A percentile compares a stretch with the other conserved stretches of the same genome.
Conservation (phyloP, 1,284 basidiomycete genomes). For the Inonotus obliquus region DNA sequence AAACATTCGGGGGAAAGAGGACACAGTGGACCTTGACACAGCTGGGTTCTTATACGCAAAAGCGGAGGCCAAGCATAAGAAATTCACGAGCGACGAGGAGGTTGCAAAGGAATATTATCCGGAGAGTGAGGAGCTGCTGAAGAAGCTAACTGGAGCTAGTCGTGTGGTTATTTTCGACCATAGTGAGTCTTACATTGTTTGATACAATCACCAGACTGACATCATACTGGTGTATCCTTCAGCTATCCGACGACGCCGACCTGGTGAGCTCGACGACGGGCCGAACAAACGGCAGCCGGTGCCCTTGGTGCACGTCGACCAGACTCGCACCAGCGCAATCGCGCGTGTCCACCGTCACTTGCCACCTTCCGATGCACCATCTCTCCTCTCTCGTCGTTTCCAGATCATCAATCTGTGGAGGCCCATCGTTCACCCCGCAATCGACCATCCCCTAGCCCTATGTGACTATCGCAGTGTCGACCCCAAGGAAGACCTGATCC, state of each 20-base stretch:
- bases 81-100: constrained; percentile 43
- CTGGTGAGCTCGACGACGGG: constrained; percentile 33
- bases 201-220: background rate
- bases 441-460: constrained; percentile 33
- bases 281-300: constrained; percentile 43
- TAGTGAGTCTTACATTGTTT: constrained; percentile 34
- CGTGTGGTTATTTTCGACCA: constrained; percentile 59
- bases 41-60: constrained; percentile 52
- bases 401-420: constrained; percentile 40
- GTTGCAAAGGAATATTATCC: constrained; percentile 53
- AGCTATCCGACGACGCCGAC: constrained; percentile 40
- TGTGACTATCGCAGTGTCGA: constrained; percentile 54
- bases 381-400: constrained; percentile 25
- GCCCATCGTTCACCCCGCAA: constrained; percentile 29
- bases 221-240: background rate
- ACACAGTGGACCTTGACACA: constrained; percentile 43
- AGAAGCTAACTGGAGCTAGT: constrained; percentile 55
- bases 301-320: constrained; percentile 27
- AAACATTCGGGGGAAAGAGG: constrained; percentile 52
- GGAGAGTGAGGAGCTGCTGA: constrained; percentile 54
- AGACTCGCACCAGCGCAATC: constrained; percentile 25
- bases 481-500: constrained; percentile 40
- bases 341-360: constrained; percentile 27
- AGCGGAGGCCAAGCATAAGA: constrained; percentile 37
- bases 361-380: constrained; percentile 24